phyloP scores from a whole-genome alignment of 257 asterid species.

The Solanum bulbocastanum region DNA sequence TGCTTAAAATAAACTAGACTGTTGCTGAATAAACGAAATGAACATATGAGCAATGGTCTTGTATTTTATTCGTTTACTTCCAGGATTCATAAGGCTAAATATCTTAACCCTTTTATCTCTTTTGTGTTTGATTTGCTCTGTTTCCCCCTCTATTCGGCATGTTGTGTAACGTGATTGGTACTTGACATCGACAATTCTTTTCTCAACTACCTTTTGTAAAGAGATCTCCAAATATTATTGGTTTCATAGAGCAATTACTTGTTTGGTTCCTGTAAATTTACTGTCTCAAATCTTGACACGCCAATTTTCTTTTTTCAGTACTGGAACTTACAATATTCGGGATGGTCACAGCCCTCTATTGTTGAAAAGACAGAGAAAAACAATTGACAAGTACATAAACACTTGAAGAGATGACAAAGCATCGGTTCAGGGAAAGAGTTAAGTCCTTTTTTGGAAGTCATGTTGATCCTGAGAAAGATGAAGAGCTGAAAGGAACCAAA shows the following conservation, averaged over 20 bases:
- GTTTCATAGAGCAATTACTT: background rate
- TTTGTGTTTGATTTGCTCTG: background rate
- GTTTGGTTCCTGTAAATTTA: background rate
- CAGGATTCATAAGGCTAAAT: background rate
- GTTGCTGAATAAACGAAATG: background rate
- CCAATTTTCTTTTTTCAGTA: background rate
- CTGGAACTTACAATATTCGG: background rate
- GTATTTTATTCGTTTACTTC: background rate
- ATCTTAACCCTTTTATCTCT: background rate
- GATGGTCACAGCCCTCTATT: constrained; percentile 9
- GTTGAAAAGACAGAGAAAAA: background rate
- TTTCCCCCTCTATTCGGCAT: background rate
- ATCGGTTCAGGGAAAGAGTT: constrained; percentile 33
- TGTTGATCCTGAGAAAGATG: constrained; percentile 40
- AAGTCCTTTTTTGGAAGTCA: constrained; percentile 46
- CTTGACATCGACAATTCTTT: background rate
- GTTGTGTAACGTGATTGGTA: background rate
- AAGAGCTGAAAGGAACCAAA: constrained; percentile 49
- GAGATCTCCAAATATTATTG: background rate
- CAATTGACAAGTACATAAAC: constrained; percentile 14
- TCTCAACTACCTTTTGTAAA: background rate
- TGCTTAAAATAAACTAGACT: background rate
- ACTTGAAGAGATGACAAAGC: constrained; percentile 42
- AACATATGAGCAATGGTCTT: background rate
- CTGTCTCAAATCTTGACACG: background rate